A percentile compares a stretch with the other conserved stretches of the same genome.
phyloP scores from a whole-genome alignment of 345 rosid genomes.

The Corymbia maculata region DNA sequence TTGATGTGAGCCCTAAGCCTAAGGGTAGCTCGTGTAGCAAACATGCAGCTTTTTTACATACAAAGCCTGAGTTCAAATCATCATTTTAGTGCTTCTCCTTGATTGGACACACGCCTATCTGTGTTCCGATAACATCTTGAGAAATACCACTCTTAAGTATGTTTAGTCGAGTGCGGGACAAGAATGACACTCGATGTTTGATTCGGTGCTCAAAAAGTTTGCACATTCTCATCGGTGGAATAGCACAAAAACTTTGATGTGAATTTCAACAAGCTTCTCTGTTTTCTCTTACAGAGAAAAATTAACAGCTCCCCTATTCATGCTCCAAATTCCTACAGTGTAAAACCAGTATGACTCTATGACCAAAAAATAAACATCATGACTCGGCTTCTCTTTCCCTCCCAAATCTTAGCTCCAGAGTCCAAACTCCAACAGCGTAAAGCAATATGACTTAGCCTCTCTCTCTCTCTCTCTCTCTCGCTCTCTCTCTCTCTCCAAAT shows the following conservation, averaged over 20 bases:
- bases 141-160: neutral
- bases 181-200: neutral
- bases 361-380: neutral
- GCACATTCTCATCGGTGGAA: neutral
- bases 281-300: neutral
- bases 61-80: neutral
- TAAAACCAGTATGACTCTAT: neutral
- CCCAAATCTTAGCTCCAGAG: neutral
- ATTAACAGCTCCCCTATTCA: neutral
- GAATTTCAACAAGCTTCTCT: neutral
- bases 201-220: neutral
- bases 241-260: neutral
- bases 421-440: neutral
- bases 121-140: neutral
- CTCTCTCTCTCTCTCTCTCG: neutral
- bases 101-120: neutral
- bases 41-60: neutral
- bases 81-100: neutral
- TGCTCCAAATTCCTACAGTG: neutral
- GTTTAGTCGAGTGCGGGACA: neutral
- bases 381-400: neutral
- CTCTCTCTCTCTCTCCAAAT: neutral
- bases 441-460: neutral
- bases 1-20: neutral
- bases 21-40: neutral